Evolutionary conservation across 768 basidiomycete genomes (phyloP), one percentile per base, ranked within the genome.

Genomic region (Hericium coralloides): DNA sequence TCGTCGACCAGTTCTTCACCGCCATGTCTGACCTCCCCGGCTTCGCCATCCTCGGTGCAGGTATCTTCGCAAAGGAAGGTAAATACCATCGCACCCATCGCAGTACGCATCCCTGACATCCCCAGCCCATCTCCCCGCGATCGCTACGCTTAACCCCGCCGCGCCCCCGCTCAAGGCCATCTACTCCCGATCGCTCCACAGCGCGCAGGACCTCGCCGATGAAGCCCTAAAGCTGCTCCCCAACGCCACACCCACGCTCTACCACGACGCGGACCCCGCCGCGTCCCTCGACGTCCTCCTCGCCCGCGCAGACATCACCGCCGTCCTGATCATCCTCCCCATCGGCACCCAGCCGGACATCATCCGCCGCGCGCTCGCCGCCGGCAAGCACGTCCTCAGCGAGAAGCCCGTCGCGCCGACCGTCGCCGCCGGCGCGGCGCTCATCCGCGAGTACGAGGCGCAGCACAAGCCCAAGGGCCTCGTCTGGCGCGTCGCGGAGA

Each of bases 391-490:
- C 66, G 90, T 95, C 51, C 67, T 94, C 58, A 87, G 85, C 68
- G 92, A 95, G 75, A 95, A 95, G 66, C 93, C 93, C 6, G 78
- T 93, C 14, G 89, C 83, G 3, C 76, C 83, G 43, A 84, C 87
- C 63, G 81, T 92, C 48, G 75, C 76, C 26, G 71, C 73, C 2
- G 92, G 87, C 0, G 69, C 81, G 49, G 73, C 74, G 59, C 74
- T 93, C 51, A 84, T 94, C 67, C 73, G 78, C 38, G 75, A 73
- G 39, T 94, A 90, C 68, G 79, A 88, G 61, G 67, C 69, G 54
- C 71, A 74, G 52, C 91, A 82, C 72, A 82, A 81, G 67, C 74
- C 77, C 10, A 84, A 84, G 64, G 85, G 84, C 7, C 66, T 91
- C 45, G 71, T 90, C 49, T 92, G 90, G 90, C 77, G 87, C 53